Evolutionary conservation across 257 asterid genomes (phyloP).

Genomic region (Voacanga thouarsii): DNA sequence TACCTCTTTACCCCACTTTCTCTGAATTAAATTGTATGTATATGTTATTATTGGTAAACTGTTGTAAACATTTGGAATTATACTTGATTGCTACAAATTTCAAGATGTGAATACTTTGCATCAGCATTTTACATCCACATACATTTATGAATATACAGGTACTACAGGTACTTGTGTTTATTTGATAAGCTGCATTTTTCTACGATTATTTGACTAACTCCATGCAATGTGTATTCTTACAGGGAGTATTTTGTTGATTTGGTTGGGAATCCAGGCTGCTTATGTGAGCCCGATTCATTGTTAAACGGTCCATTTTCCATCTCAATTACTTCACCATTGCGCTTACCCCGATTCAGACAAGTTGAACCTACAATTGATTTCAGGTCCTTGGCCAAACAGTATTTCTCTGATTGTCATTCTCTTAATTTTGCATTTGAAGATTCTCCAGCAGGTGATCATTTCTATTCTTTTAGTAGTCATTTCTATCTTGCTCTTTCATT

Average conservation of each 20-base stretch:
- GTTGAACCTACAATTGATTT: conserved; percentile 69
- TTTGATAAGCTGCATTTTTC: not conserved
- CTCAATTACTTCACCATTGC: conserved; percentile 84
- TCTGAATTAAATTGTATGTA: not conserved
- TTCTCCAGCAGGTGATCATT: conserved; percentile 56
- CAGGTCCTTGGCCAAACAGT: conserved; percentile 84
- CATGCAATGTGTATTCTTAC: conserved; percentile 17
- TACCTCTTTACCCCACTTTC: not conserved
- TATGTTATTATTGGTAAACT: not conserved
- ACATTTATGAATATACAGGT: not conserved
- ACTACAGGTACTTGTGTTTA: not conserved
- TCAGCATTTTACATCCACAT: not conserved
- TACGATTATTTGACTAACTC: conserved; percentile 9
- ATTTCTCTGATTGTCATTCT: conserved; percentile 70
- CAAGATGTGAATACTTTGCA: not conserved
- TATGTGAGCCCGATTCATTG: conserved; percentile 86
- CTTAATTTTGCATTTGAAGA: conserved; percentile 75
- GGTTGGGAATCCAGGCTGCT: conserved; percentile 77
- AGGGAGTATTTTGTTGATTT: conserved; percentile 96
- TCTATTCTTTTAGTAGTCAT: not conserved
- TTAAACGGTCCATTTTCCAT: conserved; percentile 91
- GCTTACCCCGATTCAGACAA: conserved; percentile 75
- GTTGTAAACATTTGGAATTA: not conserved
- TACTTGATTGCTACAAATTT: not conserved
- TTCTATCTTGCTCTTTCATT: not conserved